Evolutionary conservation across 2,329 filamentous ascomycete genomes (phyloP), one percentile per base, ranked within the genome.

Genomic region (Nothomitra cinnamomea): DNA sequence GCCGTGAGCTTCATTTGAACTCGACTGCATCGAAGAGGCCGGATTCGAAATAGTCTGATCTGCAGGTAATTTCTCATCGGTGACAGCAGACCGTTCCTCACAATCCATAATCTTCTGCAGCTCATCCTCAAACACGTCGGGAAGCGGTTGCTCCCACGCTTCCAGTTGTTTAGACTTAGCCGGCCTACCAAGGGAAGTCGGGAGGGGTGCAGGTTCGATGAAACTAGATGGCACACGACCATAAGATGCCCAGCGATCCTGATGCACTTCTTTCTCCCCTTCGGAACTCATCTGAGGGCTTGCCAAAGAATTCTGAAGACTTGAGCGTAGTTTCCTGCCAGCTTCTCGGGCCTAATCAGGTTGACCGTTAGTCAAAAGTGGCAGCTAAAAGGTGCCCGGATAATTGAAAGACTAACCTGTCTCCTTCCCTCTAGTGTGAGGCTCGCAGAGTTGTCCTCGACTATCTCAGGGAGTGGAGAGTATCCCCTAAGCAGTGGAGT

Each of bases 31-130:
- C n/a, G 53, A 28, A 15, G 51, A 15, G 40, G 56, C 45, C 13
- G 54, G 43, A 24, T 57, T 56, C 47, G 51, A 49, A 17, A 6
- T 4, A 4, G 45, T 6, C 45, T 49, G 45, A 5, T 49, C 45
- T 2, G 45, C 24, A 3, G 45, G 45, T 19, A 49, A 17, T 17
- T 49, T 49, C 32, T 49, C 45, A 5, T 49, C 24, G 21, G 45
- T 35, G 10, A 49, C 24, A 32, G n/a, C 12, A 7, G 45, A 19
- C 12, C 24, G 24, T 2, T 5, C 15, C 15, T 15, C 12, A 17
- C n/a, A n/a, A 17, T 60, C 53, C 51, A 70, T 58, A 3, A 70
- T 59, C 51, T 59, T 65, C 25, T 66, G 62, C 58, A 70, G 57
- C 28, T 60, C 58, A 7, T 49, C 55, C 51, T 60, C 58, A 38